Conservation (phyloP, 2,329 filamentous ascomycete species). For the Cytospora chrysosperma region DNA sequence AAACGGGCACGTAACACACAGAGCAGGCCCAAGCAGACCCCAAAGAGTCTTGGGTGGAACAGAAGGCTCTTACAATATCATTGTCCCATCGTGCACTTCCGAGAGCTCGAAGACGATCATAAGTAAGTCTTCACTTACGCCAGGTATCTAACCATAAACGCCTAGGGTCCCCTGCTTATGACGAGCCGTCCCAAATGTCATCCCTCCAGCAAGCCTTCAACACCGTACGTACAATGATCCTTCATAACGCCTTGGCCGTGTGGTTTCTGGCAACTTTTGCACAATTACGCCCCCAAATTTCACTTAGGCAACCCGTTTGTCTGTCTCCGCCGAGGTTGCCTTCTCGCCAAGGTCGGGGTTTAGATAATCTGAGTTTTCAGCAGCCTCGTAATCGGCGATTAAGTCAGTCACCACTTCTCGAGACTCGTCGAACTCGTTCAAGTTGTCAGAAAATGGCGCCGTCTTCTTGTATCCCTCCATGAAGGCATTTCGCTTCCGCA, state of each 20-base stretch:
- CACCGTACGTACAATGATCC: conserved; percentile 5
- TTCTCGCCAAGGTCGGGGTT: conserved; percentile 65
- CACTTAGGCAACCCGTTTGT: conserved; percentile 46
- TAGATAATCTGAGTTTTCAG: conserved; percentile 86
- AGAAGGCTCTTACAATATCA: neutral
- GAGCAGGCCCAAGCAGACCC: neutral
- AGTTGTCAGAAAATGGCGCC: conserved; percentile 84
- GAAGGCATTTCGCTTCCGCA: conserved; percentile 96
- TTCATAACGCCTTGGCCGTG: conserved; percentile 10
- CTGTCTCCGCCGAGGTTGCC: conserved; percentile 51
- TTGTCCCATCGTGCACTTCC: neutral
- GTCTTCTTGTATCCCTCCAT: conserved; percentile 96
- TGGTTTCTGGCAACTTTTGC: neutral
- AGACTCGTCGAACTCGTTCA: conserved; percentile 94
- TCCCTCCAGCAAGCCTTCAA: neutral
- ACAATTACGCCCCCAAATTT: neutral
- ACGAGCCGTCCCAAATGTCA: conserved; percentile 1
- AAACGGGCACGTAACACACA: conserved; percentile 9
- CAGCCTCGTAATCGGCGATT: conserved; percentile 93
- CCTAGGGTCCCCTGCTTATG: conserved; percentile 15
- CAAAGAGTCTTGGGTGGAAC: neutral
- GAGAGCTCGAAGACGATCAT: conserved; percentile 7
- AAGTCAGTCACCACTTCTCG: conserved; percentile 87
- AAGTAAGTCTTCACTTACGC: conserved; percentile 5
- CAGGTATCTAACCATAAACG: conserved; percentile 23